Evolutionary conservation across 2,329 filamentous ascomycete species (phyloP), one percentile per base, ranked within the genome.

Genomic region (Cladosporium halotolerans): DNA sequence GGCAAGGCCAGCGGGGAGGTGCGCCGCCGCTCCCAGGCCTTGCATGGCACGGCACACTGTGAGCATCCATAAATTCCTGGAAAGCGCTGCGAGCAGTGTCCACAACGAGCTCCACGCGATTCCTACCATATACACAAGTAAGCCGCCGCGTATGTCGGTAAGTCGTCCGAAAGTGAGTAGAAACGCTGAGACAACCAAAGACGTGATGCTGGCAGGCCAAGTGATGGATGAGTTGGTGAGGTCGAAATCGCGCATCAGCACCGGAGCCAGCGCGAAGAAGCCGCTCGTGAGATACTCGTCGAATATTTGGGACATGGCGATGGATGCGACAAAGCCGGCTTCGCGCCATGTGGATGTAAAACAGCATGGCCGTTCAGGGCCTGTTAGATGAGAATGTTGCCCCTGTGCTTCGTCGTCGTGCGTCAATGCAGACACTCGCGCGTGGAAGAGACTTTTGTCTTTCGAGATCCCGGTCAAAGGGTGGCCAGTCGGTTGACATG

Each of bases 101-200:
- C 66, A 69, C 2, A 64, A 18, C 4, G 56, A 53, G 7, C 62
- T 58, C 69, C 68, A 87, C 40, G 72, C 58, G 23, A 82, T 71
- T 3, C 84, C 84, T 28, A 64, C 69, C 2, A 83, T 72, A 60
- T 85, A 87, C 58, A 86, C 73, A 16, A 73, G 62, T 55, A 79
- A 82, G 3, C 80, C 82, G 50, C 84, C 84, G 61, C 82, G 79
- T 63, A 82, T 81, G 63, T 86, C 83, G 45, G 77, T 57, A 3
- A 65, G 42, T 3, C 66, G 57, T 10, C 62, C 66, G 72, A 57
- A 85, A 61, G 75, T 69, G 4, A 79, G 67, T 2, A 79, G 66
- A 6, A 75, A 76, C 1, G 72, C 69, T 2, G 73, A 72, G 5
- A 77, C 70, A 3, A 74, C 74, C 3, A 79, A 68, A 6, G 34